A percentile compares a stretch with the other conserved stretches of the same genome.
phyloP scores from a whole-genome alignment of 495 filamentous ascomycete genomes.

The Aspergillus steynii region DNA sequence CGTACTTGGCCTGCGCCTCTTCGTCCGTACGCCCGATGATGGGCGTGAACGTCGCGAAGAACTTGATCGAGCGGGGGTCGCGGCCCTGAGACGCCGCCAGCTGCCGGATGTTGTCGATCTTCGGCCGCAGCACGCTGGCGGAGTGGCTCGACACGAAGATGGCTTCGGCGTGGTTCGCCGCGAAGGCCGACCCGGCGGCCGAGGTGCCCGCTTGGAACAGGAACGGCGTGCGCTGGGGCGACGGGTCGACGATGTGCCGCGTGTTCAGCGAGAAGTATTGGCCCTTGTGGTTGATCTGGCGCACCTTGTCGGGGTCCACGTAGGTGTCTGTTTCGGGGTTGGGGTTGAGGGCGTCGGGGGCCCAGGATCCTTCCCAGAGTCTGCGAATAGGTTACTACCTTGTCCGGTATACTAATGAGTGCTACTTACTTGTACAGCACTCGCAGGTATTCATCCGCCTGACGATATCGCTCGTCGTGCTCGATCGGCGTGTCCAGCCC shows the following conservation, averaged over 20 bases:
- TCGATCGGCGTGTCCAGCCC: constrained; percentile 56
- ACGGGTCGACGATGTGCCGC: constrained; percentile 58
- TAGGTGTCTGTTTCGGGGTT: constrained; percentile 53
- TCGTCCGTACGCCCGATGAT: constrained; percentile 59
- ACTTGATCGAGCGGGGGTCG: constrained; percentile 57
- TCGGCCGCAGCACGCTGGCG: constrained; percentile 48
- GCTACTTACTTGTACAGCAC: constrained; percentile 53
- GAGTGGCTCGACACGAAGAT: constrained; percentile 63
- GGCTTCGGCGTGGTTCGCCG: constrained; percentile 61
- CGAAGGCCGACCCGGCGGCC: constrained; percentile 56
- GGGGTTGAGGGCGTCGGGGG: constrained; percentile 50
- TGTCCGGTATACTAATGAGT: not conserved
- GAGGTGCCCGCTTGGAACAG: constrained; percentile 67
- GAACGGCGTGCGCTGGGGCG: constrained; percentile 62
- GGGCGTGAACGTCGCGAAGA: constrained; percentile 60
- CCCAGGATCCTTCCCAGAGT: constrained; percentile 65
- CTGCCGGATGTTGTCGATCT: constrained; percentile 56
- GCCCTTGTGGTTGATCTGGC: constrained; percentile 59
- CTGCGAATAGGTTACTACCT: constrained; percentile 26
- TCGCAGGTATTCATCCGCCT: constrained; percentile 61
- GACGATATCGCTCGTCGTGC: constrained; percentile 61
- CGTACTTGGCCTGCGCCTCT: constrained; percentile 54
- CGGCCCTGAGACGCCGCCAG: constrained; percentile 51
- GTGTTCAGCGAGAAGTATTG: constrained; percentile 56
- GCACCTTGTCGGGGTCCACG: constrained; percentile 54